phyloP scores from a whole-genome alignment of 129 eudicot genomes.

The Apium graveolens region DNA sequence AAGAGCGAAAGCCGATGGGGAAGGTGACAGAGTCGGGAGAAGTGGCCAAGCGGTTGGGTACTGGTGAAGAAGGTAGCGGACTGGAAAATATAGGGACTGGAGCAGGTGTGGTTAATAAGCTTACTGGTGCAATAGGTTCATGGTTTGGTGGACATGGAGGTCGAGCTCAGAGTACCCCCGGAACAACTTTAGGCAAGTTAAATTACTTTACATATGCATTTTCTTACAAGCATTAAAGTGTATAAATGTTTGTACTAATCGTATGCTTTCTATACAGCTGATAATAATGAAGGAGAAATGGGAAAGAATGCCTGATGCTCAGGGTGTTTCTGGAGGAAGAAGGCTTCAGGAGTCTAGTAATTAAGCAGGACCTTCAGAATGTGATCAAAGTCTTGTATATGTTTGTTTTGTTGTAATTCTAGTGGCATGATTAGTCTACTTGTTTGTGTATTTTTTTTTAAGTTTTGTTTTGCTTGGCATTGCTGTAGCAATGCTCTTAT shows the following conservation, averaged over 20 bases:
- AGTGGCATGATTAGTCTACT: neutral
- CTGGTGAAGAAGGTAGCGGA: slow-evolving; percentile 11
- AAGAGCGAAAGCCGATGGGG: slow-evolving; percentile 25
- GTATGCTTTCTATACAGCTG: neutral
- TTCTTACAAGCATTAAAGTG: no score
- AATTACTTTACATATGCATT: neutral
- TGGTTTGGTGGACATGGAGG: slow-evolving; percentile 52
- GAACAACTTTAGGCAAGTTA: slow-evolving; percentile 26
- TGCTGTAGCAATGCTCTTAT: neutral
- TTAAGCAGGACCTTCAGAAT: neutral
- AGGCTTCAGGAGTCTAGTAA: slow-evolving; percentile 2
- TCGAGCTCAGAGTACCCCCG: slow-evolving; percentile 29
- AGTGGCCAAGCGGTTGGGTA: slow-evolving; percentile 47
- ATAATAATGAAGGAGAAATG: neutral
- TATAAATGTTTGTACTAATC: neutral
- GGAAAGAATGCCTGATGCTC: neutral
- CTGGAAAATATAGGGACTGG: slow-evolving; percentile 24
- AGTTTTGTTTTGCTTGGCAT: neutral
- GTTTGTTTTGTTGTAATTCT: neutral
- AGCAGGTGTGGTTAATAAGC: slow-evolving; percentile 33
- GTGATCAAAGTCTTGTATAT: neutral
- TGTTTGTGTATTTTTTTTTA: neutral
- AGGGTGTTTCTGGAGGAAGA: neutral
- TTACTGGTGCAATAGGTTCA: slow-evolving; percentile 41
- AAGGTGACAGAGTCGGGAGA: slow-evolving; percentile 61